A percentile compares a stretch with the other conserved stretches of the same genome.
Conservation (phyloP, 2,329 filamentous ascomycete species). For the Xylariaceae sp. region DNA sequence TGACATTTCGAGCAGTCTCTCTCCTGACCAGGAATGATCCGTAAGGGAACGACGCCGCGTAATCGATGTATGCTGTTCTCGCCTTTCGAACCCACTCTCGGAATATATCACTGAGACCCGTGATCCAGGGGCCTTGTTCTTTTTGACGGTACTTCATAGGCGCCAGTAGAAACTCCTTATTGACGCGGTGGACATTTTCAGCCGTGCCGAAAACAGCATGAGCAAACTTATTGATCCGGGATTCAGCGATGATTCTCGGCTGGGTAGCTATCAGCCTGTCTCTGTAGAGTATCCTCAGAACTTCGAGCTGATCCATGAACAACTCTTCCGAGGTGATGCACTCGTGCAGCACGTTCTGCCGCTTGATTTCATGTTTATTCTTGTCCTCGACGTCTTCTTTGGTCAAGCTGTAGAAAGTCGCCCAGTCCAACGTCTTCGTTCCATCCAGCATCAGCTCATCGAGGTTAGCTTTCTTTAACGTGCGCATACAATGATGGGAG, state of each 20-base stretch:
- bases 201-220: constrained; percentile 84
- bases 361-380: constrained; percentile 81
- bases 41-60: constrained; percentile 79
- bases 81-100: constrained; percentile 97
- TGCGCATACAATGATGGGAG: constrained; percentile 87
- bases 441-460: constrained; percentile 65
- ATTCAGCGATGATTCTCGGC: constrained; percentile 74
- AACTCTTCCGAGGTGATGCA: constrained; percentile 89
- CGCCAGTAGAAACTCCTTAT: constrained; percentile 85
- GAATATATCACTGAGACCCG: constrained; percentile 94
- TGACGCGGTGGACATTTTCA: constrained; percentile 81
- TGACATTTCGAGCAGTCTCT: constrained; percentile 76
- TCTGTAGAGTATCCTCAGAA: constrained; percentile 78
- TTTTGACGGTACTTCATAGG: constrained; percentile 96
- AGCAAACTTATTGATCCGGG: constrained; percentile 74
- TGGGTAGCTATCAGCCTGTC: constrained; percentile 69
- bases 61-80: constrained; percentile 81
- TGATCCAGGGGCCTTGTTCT: constrained; percentile 92
- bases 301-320: constrained; percentile 84
- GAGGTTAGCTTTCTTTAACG: constrained; percentile 88
- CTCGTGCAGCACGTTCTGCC: constrained; percentile 92
- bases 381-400: constrained; percentile 68
- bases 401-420: constrained; percentile 77
- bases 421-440: constrained; percentile 76
- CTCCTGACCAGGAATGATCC: constrained; percentile 78